Evolutionary conservation across 495 filamentous ascomycete species (phyloP), one percentile per base, ranked within the genome.

Genomic region (Pseudomonodictys pantanalensis): DNA sequence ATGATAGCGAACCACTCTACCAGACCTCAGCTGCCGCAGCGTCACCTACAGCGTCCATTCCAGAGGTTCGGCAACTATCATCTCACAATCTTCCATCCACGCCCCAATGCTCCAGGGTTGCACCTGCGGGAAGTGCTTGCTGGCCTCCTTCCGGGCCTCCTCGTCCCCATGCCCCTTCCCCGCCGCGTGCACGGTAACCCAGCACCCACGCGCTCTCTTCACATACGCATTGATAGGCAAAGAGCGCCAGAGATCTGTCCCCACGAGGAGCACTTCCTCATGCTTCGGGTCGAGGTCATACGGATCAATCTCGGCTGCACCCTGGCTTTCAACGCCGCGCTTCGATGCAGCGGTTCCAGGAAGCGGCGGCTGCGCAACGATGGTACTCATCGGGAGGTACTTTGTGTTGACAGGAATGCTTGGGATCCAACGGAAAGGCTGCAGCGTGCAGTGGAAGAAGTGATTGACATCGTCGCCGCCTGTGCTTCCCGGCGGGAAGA

Each of bases 331-430:
- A 0, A 74, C 73, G 5, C 72, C 72, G 0, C n/a, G n/a, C n/a
- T n/a, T n/a, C n/a, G n/a, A n/a, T n/a, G n/a, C n/a, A n/a, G 68
- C 59, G 1, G 77, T 75, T 8, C 67, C 60, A 0, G 77, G 75
- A 9, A 81, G 53, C 1, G 77, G 78, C 3, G 78, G 78, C 54
- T 78, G 76, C 15, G 77, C 74, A 5, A 77, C 60, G 71, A 11
- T 75, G 17, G 43, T 70, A 70, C 39, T 60, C 51, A 47, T 15
- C 15, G 57, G 64, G n/a, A 74, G 33, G 56, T 69, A 65, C 0
- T 39, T 58, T n/a, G 71, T 73, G 4, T 71, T 72, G 30, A 75
- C 54, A 0, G 76, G 77, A 51, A 81, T 75, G 17, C 57, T 61
- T 3, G 78, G 77, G 1, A 75, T 25, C 52, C 71, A 79, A 9